These are phyloP conservation scores for Hibiscus mutabilis DNA, from an alignment of 345 rosid genomes.

Conservation along the genomic window DNA sequence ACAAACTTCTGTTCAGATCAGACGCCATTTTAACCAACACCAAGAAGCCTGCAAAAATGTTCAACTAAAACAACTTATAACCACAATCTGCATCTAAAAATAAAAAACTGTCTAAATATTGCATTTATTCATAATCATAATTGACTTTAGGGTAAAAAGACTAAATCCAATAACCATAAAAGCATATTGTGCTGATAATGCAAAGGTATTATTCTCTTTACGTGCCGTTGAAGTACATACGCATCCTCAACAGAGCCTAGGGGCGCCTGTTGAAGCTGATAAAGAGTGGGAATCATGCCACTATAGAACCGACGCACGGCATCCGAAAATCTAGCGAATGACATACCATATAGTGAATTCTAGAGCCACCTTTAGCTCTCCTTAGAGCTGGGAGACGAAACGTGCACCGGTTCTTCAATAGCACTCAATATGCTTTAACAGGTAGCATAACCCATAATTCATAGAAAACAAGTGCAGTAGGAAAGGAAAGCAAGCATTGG, in stretches of 20 bases:
- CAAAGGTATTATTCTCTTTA: neutral
- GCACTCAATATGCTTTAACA: too few species aligned
- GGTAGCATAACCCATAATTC: neutral
- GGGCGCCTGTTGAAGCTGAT: too few species aligned
- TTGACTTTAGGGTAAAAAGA: neutral
- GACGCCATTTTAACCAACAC: conserved; percentile 46
- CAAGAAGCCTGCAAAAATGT: conserved; percentile 25
- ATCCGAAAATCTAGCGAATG: too few species aligned
- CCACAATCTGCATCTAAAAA: neutral
- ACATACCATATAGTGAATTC: too few species aligned
- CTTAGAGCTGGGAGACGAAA: too few species aligned
- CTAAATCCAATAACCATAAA: neutral
- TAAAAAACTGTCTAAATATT: neutral
- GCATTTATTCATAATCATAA: neutral
- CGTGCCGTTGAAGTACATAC: neutral
- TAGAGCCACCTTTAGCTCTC: too few species aligned
- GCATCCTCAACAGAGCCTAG: neutral
- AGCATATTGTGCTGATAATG: neutral
- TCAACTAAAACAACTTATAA: conserved; percentile 7
- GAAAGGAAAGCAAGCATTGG: neutral
- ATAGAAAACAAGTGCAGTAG: neutral
- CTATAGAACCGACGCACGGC: too few species aligned
- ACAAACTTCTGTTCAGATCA: conserved; percentile 46
- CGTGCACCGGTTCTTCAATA: too few species aligned
- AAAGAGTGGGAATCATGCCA: too few species aligned